Conservation (phyloP, 306 rosid species). For the Canavalia ensiformis region DNA sequence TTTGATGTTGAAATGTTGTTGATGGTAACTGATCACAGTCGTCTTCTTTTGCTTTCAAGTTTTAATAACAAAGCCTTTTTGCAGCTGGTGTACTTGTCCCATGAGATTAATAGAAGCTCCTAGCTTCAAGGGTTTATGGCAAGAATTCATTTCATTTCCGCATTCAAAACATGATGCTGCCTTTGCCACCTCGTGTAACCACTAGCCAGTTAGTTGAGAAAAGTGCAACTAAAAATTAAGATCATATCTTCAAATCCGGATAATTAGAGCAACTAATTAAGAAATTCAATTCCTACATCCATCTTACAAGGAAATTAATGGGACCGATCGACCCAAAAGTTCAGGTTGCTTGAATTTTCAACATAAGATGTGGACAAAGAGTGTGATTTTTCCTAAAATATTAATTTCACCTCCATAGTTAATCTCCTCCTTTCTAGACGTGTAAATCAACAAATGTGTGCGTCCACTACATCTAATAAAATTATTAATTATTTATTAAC, state of each 20-base stretch:
- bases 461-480: too few relatives aligned
- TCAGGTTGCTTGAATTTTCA: not conserved
- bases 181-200: not conserved
- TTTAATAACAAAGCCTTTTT: constrained; percentile 32
- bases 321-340: not conserved
- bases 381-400: too few relatives aligned
- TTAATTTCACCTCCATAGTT: too few relatives aligned
- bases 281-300: constrained; percentile 7
- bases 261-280: not conserved
- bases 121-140: not conserved
- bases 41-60: constrained; percentile 33
- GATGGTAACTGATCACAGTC: constrained; percentile 43
- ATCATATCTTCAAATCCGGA: not conserved
- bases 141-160: constrained; percentile 15
- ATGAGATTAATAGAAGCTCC: not conserved
- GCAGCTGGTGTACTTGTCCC: not conserved
- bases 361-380: not conserved
- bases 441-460: too few relatives aligned
- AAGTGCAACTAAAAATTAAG: not conserved
- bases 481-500: too few relatives aligned
- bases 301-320: not conserved
- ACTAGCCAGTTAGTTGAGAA: not conserved
- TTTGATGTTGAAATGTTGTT: not conserved
- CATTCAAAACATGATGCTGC: constrained; percentile 2
- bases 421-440: too few relatives aligned